These are phyloP conservation scores for Phytophthora constricta DNA, from an alignment of 352 stramenopile species.

Conservation along the genomic window DNA sequence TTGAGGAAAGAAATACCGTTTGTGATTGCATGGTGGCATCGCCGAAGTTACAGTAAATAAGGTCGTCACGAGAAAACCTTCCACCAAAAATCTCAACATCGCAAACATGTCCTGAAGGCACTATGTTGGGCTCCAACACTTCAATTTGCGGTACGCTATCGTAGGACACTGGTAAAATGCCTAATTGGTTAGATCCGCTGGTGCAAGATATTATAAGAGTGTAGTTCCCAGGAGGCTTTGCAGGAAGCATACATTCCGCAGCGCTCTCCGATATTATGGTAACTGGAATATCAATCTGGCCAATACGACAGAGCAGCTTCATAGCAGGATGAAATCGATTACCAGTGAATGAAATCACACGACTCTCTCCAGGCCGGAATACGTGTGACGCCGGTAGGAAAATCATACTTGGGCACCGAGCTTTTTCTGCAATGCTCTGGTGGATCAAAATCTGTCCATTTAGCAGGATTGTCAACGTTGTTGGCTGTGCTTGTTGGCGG, in stretches of 20 bases:
- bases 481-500: constrained; percentile 2
- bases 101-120: constrained; percentile 23
- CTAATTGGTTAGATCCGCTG: constrained; percentile 3
- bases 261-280: constrained; percentile 31
- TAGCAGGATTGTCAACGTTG: constrained; percentile 17
- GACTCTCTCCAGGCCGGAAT: constrained; percentile 23
- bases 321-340: constrained; percentile 37
- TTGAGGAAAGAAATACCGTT: constrained; percentile 29
- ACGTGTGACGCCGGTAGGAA: constrained; percentile 15
- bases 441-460: constrained; percentile 23
- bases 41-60: constrained; percentile 43
- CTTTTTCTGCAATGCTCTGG: constrained; percentile 15
- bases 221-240: constrained; percentile 44
- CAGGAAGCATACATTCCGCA: constrained; percentile 36
- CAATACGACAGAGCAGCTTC: constrained; percentile 36
- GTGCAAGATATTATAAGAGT: constrained; percentile 39
- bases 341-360: constrained; percentile 31
- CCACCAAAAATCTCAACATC: constrained; percentile 34
- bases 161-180: constrained; percentile 37
- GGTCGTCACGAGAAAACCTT: constrained; percentile 29
- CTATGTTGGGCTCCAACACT: constrained; percentile 20
- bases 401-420: constrained; percentile 28
- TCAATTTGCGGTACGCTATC: constrained; percentile 21
- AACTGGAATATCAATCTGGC: constrained; percentile 1
- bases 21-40: constrained; percentile 14